Conservation (phyloP, 768 basidiomycete genomes). For the Macrolepiota dolichaula region DNA sequence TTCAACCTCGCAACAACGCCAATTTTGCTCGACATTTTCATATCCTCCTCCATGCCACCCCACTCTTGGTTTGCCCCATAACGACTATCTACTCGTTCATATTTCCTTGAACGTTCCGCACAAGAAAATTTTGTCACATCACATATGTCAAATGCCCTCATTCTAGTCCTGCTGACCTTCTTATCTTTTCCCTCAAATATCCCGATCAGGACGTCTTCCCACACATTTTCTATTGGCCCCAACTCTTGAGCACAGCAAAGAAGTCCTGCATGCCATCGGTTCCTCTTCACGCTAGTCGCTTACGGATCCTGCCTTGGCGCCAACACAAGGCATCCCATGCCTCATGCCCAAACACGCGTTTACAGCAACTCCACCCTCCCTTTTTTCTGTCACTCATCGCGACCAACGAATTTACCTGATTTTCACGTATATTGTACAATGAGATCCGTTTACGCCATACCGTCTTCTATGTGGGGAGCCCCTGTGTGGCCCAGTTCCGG, state of each 20-base stretch:
- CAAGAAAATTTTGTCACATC: not conserved
- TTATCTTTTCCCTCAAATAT: not conserved
- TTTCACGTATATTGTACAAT: not conserved
- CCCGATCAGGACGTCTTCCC: slow-evolving; percentile 2
- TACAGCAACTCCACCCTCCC: not conserved
- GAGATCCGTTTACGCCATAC: not conserved
- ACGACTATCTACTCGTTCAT: not conserved
- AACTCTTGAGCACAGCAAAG: not conserved
- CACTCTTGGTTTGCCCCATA: not conserved
- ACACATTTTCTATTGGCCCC: slow-evolving; percentile 8
- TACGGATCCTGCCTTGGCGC: not conserved
- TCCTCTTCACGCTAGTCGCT: not conserved
- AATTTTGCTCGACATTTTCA: not conserved
- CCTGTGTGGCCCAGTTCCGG: too few species aligned
- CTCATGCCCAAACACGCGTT: not conserved
- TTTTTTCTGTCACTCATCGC: not conserved
- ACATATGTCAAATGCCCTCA: not conserved
- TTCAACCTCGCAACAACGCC: not conserved
- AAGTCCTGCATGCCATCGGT: not conserved
- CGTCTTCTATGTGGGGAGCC: not conserved
- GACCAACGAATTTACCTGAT: not conserved
- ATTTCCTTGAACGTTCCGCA: not conserved
- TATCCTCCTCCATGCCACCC: not conserved
- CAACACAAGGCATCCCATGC: not conserved
- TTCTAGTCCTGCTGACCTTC: slow-evolving; percentile 2